Percentiles rank a stretch among this genome's conserved stretches.
phyloP scores from a whole-genome alignment of 202 grass and related monocot species.

The Panicum virgatum region DNA sequence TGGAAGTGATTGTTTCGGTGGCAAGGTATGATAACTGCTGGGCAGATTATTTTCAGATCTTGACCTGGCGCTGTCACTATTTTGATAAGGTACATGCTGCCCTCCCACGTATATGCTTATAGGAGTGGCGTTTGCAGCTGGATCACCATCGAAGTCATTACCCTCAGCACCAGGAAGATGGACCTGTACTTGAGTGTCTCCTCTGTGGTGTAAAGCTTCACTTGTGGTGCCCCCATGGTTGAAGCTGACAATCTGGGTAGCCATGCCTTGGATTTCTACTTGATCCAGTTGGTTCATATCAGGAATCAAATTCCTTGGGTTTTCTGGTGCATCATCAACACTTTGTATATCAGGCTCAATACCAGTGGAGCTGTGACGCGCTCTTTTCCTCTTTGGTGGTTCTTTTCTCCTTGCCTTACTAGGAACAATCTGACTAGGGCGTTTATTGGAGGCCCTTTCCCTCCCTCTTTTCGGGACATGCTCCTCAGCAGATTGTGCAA shows the following conservation, averaged over 20 bases:
- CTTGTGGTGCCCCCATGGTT: constrained; percentile 33
- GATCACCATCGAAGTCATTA: constrained; percentile 35
- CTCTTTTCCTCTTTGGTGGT: constrained; percentile 55
- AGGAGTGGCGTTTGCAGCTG: constrained; percentile 45
- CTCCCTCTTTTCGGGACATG: constrained; percentile 30
- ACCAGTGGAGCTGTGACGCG: constrained; percentile 18
- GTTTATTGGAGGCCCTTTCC: constrained; percentile 36
- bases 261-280: constrained; percentile 41
- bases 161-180: constrained; percentile 35
- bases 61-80: constrained; percentile 39
- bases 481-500: constrained; percentile 40
- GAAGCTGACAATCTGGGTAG: constrained; percentile 43
- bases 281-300: constrained; percentile 64
- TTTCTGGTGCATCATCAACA: constrained; percentile 40
- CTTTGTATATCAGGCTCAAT: constrained; percentile 31
- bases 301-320: constrained; percentile 60
- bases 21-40: constrained; percentile 32
- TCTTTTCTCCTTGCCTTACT: constrained; percentile 35
- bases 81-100: constrained; percentile 44
- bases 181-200: constrained; percentile 45
- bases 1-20: constrained; percentile 48
- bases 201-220: constrained; percentile 48
- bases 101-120: constrained; percentile 52
- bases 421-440: constrained; percentile 30
- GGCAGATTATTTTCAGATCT: constrained; percentile 44